Percentiles rank a stretch among this genome's conserved stretches.
Evolutionary conservation across 768 basidiomycete species (phyloP).

Genomic region (Russula emetica): DNA sequence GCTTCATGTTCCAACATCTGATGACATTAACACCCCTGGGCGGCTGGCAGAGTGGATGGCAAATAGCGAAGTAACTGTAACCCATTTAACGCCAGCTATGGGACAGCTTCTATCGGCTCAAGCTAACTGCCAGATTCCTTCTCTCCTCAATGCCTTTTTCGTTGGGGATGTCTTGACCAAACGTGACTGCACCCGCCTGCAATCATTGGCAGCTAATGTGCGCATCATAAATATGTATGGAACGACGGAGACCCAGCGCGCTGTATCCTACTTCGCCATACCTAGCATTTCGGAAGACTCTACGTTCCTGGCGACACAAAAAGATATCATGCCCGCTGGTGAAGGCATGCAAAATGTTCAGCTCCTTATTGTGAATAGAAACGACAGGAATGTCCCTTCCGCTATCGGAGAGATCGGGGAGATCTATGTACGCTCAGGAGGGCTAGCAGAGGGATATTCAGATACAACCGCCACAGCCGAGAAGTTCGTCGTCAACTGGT

Average conservation of each 20-base stretch:
- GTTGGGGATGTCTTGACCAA: conserved; percentile 99
- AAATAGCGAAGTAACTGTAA: conserved; percentile 83
- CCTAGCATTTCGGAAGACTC: conserved; percentile 78
- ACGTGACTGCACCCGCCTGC: conserved; percentile 91
- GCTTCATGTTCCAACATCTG: conserved; percentile 92
- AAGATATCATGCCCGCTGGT: conserved; percentile 97
- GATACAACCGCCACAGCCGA: conserved; percentile 76
- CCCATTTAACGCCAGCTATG: conserved; percentile 98
- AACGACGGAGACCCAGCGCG: conserved; percentile 98
- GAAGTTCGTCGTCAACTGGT: conserved; percentile 97
- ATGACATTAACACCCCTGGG: conserved; percentile 96
- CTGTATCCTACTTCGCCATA: conserved; percentile 94
- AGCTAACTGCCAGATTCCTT: conserved; percentile 75
- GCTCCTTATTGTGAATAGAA: conserved; percentile 90
- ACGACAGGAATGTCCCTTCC: conserved; percentile 78
- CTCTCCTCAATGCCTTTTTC: conserved; percentile 89
- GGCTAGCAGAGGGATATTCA: conserved; percentile 91
- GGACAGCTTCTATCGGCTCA: conserved; percentile 95
- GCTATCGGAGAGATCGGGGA: conserved; percentile 97
- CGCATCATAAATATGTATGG: conserved; percentile 99
- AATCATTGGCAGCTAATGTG: conserved; percentile 87
- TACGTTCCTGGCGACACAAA: conserved; percentile 89
- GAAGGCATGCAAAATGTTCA: conserved; percentile 98
- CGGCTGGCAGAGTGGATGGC: conserved; percentile 99
- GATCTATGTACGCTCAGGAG: conserved; percentile 96